phyloP scores from a whole-genome alignment of 768 basidiomycete genomes.

The Termitomyces eurrhizus region DNA sequence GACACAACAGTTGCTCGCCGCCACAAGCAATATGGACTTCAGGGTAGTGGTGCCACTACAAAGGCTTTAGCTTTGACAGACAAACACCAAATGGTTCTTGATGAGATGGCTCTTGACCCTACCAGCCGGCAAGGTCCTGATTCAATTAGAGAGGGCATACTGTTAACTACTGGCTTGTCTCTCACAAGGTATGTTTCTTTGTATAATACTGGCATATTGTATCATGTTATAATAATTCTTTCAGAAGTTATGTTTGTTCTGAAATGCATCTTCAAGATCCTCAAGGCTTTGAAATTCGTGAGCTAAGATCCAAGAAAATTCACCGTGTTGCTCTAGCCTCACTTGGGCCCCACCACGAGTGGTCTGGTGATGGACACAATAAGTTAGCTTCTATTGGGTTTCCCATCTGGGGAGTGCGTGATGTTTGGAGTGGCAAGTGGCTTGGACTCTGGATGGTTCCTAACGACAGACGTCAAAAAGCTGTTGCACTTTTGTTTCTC shows the following conservation, averaged over 20 bases:
- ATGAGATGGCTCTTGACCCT: background rate
- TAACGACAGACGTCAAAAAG: background rate
- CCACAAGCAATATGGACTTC: background rate
- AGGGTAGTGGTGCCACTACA: background rate
- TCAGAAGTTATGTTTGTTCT: background rate
- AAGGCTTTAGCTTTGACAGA: background rate
- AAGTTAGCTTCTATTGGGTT: conserved; percentile 28
- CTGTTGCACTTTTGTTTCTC: background rate
- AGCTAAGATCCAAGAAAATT: no score
- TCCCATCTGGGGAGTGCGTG: conserved; percentile 25
- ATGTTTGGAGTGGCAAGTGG: conserved; percentile 25
- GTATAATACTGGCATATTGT: background rate
- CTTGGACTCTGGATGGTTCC: conserved; percentile 12
- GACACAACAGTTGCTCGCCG: background rate
- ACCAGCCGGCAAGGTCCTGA: background rate
- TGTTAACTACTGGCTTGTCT: background rate
- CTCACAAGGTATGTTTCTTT: background rate
- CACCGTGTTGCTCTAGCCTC: conserved; percentile 9
- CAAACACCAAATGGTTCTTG: background rate
- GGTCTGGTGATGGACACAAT: conserved; percentile 32
- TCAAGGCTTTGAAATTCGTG: conserved; percentile 20
- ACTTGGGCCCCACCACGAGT: conserved; percentile 27
- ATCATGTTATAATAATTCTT: background rate
- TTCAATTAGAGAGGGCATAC: background rate
- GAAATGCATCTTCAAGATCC: conserved; percentile 20